phyloP scores from a whole-genome alignment of 768 basidiomycete species.

The Holtermannia corniformis region DNA sequence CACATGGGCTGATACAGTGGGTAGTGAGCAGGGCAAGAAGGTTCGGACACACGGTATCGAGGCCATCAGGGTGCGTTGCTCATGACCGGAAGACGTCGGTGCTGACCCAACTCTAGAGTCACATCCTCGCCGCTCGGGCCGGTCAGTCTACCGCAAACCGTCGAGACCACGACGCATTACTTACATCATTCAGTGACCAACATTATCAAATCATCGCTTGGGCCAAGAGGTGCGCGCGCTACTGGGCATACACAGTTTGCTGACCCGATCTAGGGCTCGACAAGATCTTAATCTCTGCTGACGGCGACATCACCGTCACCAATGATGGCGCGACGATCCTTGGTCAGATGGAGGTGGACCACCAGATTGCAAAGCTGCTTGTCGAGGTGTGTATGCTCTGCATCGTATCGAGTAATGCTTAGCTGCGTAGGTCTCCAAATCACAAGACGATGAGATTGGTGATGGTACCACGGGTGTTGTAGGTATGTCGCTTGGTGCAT shows the following conservation, averaged over 20 bases:
- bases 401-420: background rate
- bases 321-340: constrained; percentile 99
- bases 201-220: constrained; percentile 88
- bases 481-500: constrained; percentile 54
- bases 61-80: constrained; percentile 72
- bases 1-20: constrained; percentile 1
- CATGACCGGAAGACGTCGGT: background rate
- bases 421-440: constrained; percentile 68
- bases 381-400: constrained; percentile 46
- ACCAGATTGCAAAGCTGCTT: constrained; percentile 95
- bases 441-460: constrained; percentile 98
- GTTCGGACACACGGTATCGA: constrained; percentile 83
- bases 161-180: background rate
- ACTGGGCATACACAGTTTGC: background rate
- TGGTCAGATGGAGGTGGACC: constrained; percentile 97
- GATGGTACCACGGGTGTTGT: constrained; percentile 99
- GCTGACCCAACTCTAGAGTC: constrained; percentile 44
- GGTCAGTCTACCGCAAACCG: constrained; percentile 14
- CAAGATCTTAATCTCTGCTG: constrained; percentile 52
- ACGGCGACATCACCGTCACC: constrained; percentile 98
- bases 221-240: constrained; percentile 67
- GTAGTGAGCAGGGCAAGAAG: constrained; percentile 81
- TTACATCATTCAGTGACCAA: constrained; percentile 62
- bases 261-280: constrained; percentile 53
- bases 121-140: constrained; percentile 81